These are phyloP conservation scores for Kalanchoe fedtschenkoi DNA, from an alignment of 164 flowering plant genomes.

Conservation along the genomic window DNA sequence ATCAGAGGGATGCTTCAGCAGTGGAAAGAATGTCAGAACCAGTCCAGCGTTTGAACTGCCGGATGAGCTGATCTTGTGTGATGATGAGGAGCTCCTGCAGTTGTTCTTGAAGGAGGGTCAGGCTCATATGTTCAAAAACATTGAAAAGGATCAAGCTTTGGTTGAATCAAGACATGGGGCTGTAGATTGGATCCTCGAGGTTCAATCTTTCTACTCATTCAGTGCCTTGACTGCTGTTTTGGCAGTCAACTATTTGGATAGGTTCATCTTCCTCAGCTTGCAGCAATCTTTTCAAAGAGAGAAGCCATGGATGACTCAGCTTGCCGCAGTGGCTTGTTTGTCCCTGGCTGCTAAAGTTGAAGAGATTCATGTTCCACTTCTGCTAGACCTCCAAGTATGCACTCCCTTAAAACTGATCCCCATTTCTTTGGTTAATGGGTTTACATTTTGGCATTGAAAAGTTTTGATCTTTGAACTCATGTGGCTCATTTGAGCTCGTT, in stretches of 20 bases:
- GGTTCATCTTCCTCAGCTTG: slow-evolving; percentile 45
- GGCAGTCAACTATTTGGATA: slow-evolving; percentile 63
- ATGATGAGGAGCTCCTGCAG: slow-evolving; percentile 31
- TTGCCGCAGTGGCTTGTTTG: slow-evolving; percentile 75
- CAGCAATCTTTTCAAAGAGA: slow-evolving; percentile 26
- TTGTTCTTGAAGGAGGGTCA: slow-evolving; percentile 43
- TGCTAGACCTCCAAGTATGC: slow-evolving; percentile 70
- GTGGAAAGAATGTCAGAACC: not conserved
- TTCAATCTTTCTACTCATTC: slow-evolving; percentile 44
- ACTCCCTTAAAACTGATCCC: no score
- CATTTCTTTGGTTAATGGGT: no score
- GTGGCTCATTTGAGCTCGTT: not conserved
- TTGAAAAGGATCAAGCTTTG: slow-evolving; percentile 23
- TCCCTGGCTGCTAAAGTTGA: slow-evolving; percentile 88
- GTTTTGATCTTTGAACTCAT: not conserved
- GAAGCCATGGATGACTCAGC: slow-evolving; percentile 83
- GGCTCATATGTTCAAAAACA: slow-evolving; percentile 9
- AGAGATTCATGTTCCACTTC: slow-evolving; percentile 73
- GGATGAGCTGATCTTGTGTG: no score
- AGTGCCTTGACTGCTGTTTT: slow-evolving; percentile 61
- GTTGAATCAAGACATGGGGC: slow-evolving; percentile 38
- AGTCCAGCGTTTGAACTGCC: no score
- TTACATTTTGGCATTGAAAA: not conserved
- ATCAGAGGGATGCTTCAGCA: not conserved
- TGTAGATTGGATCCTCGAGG: slow-evolving; percentile 68